These are phyloP conservation scores for Moesziomyces parantarcticus DNA, from an alignment of 1,284 basidiomycete genomes.

Conservation along the genomic window DNA sequence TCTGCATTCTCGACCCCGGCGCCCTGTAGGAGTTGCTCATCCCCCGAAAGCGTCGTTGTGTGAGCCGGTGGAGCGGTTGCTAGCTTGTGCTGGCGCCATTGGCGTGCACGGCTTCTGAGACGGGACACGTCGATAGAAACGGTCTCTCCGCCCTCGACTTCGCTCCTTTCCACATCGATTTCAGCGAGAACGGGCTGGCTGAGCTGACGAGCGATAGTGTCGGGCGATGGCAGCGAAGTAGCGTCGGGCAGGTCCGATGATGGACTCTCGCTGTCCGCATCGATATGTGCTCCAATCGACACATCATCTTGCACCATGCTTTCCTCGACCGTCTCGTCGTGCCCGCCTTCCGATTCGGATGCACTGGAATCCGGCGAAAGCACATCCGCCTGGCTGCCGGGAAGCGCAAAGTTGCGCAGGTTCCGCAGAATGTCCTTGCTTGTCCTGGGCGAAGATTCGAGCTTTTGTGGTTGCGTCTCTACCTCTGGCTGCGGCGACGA, in stretches of 20 bases:
- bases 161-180: not conserved
- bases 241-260: conserved; percentile 11
- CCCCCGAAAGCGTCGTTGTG: conserved; percentile 19
- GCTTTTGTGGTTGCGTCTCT: not conserved
- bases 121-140: conserved; percentile 7
- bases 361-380: conserved; percentile 13
- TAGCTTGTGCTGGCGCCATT: not conserved
- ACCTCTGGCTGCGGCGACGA: conserved; percentile 1
- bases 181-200: not conserved
- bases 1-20: conserved; percentile 76
- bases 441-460: conserved; percentile 2
- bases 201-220: not conserved
- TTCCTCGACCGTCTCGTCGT: conserved; percentile 1
- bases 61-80: not conserved
- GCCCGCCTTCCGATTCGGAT: conserved; percentile 15
- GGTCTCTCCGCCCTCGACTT: not conserved
- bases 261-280: conserved; percentile 4
- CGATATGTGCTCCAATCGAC: not conserved
- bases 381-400: conserved; percentile 9
- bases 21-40: conserved; percentile 56
- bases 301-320: not conserved
- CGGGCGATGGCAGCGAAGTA: no score
- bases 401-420: conserved; percentile 18
- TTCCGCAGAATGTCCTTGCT: conserved; percentile 13
- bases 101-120: not conserved